Evolutionary conservation across 495 filamentous ascomycete species (phyloP), one percentile per base, ranked within the genome.

Genomic region (Hypoxylon lienhwacheense): DNA sequence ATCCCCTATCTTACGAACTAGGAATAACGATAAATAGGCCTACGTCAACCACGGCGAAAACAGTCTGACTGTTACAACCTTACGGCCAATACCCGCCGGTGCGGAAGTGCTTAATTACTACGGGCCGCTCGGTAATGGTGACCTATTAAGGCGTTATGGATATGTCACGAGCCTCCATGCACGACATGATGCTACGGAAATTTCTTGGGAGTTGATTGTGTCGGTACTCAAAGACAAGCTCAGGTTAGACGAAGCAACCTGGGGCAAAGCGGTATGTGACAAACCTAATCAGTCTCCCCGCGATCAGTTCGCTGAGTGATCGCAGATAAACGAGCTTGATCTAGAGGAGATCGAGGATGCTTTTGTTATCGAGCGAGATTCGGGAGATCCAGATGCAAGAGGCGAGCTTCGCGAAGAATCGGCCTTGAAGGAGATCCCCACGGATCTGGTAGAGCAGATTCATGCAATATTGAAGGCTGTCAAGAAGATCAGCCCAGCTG

Each of bases 101-200:
- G 82, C 89, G 43, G 89, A 96, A 64, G 83, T 96, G 14, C 83
- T 95, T 61, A 96, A 96, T 56, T 91, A 95, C 66, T 96, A 95
- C 65, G 92, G 91, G 5, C 83, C 88, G 24, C 80, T 95, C 16
- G 85, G 90, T 2, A 86, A 84, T 20, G 82, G 86, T 0, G 91
- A 97, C 65, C 71, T 97, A 14, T 79, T 97, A 14, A 80, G 92
- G 14, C 77, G 92, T 17, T 97, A 96, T 60, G 92, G 92, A 5
- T 97, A 96, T 58, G 83, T 92, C 8, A 95, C 90, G 1, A 68
- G 77, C 21, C 83, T 85, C 46, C 93, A 96, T 59, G 73, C 82
- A 11, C 69, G 79, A 21, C 89, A 85, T 65, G 91, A 97, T 65
- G 91, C 96, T 4, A 82, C 87, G 0, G 92, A 97, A 67, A 54